A percentile compares a stretch with the other conserved stretches of the same genome.
Conservation (phyloP, 2,329 filamentous ascomycete genomes). For the Metarhizium anisopliae region DNA sequence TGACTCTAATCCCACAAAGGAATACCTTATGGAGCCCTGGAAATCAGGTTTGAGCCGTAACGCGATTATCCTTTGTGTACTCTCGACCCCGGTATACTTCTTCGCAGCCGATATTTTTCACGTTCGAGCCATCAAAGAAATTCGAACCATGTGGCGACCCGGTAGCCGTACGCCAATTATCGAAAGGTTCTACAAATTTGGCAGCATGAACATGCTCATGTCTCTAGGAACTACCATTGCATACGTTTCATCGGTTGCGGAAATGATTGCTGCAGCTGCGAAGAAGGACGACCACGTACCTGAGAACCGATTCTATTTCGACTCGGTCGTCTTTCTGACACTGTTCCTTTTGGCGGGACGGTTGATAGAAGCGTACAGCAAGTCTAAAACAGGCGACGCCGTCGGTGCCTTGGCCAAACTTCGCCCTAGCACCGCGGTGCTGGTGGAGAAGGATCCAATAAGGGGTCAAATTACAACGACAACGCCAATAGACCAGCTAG, state of each 20-base stretch:
- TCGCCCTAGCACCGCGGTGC: constrained; percentile 64
- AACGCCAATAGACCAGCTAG: constrained; percentile 59
- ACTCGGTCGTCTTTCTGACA: constrained; percentile 86
- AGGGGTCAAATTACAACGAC: constrained; percentile 27
- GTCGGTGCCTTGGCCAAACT: constrained; percentile 72
- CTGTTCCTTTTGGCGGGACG: constrained; percentile 71
- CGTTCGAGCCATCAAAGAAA: constrained; percentile 65
- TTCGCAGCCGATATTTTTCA: constrained; percentile 84
- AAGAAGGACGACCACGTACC: constrained; percentile 27
- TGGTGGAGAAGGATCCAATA: constrained; percentile 44
- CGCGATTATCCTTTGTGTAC: constrained; percentile 70
- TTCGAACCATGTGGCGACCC: constrained; percentile 67
- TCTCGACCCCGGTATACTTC: constrained; percentile 82
- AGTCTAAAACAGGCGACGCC: constrained; percentile 80
- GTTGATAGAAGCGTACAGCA: constrained; percentile 83
- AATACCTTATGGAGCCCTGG: constrained; percentile 63
- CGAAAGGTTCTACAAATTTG: constrained; percentile 80
- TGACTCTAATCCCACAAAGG: constrained; percentile 43
- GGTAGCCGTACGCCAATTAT: constrained; percentile 64
- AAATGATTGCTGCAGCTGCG: constrained; percentile 58
- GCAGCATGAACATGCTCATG: constrained; percentile 94
- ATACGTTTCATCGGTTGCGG: constrained; percentile 72
- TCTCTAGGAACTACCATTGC: constrained; percentile 82
- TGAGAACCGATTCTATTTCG: constrained; percentile 65
- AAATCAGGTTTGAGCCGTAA: constrained; percentile 64